These are phyloP conservation scores for Yarrowia sp. DNA, from an alignment of 805 yeast species.

Conservation along the genomic window DNA sequence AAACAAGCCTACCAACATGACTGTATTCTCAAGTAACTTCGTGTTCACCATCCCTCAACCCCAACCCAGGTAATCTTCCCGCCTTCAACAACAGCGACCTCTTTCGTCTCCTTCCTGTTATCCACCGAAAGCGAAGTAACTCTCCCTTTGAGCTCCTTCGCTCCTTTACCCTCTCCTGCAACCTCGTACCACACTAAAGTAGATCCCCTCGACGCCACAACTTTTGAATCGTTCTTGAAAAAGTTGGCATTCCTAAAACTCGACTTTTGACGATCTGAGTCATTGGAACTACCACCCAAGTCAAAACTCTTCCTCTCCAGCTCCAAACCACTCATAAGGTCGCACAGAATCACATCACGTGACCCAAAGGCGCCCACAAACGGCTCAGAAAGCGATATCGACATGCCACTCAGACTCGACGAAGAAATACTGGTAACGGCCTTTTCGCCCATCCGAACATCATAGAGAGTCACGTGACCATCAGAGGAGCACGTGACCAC, in stretches of 20 bases:
- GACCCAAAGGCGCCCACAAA: neutral
- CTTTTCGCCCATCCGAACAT: neutral
- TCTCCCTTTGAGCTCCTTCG: too few relatives aligned
- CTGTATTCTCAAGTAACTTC: too few relatives aligned
- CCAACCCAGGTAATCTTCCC: neutral
- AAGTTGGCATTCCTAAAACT: neutral
- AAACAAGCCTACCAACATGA: too few relatives aligned
- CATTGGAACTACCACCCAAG: too few relatives aligned
- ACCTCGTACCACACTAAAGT: neutral
- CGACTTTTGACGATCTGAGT: too few relatives aligned
- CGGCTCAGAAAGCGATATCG: neutral
- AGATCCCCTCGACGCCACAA: neutral
- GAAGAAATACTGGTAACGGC: neutral
- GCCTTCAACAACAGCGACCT: neutral
- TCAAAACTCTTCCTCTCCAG: neutral
- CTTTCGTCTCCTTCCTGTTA: neutral
- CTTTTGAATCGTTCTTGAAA: neutral
- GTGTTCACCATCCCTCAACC: neutral
- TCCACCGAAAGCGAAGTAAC: neutral
- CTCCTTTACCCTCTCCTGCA: neutral
- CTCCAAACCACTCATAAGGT: neutral
- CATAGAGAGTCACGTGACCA: constrained; percentile 34
- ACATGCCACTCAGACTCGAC: too few relatives aligned
- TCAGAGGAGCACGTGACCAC: constrained; percentile 39
- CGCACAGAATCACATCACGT: neutral